Base-by-base conservation (phyloP, 1,139 yeast species). In the Arxiozyma slooffiae region DNA sequence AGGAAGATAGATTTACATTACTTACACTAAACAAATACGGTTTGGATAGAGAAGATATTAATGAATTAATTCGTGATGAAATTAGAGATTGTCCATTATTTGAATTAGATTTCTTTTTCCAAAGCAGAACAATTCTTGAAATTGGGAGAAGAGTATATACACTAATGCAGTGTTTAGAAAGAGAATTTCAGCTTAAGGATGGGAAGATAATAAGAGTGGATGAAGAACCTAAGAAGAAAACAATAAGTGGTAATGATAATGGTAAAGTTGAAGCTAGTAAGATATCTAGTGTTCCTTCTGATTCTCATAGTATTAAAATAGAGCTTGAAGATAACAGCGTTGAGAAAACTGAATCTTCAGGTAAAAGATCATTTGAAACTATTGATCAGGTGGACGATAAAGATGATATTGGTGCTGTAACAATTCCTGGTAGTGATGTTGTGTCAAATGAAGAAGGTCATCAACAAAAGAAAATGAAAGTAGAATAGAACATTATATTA, bases 41-140 rank as follows among this genome's bases (percentile, higher is more conserved):
- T 0, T 62, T 84, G 44, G 88, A 82, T 55, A 72, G 80, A 50
- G 78, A 77, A 7, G 86, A 82, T 57, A 67, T 84, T 9, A 81
- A 79, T 59, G 94, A 84, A 46, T 61, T 77, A 52, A 78, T 84
- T 44, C 74, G 81, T 55, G 81, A 79, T 51, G 77, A 79, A 39
- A 80, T 85, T 47, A 71, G 82, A 55, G 76, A 75, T 48, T 78
- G 80, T 38, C 81, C 81, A 8, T 68, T 82, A 57, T 82, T 82
- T 67, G 79, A 81, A 58, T 77, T 81, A 63, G 90, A 85, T 64
- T 83, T 79, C 60, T 85, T 82, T 68, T 74, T 85, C 60, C 87
- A 81, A 57, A 79, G 85, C 52, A 74, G 92, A 64, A 79, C 79
- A 23, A 70, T 80, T 0, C 71, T 78, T 7, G 94, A 85, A 63